Evolutionary conservation across 2,329 filamentous ascomycete species (phyloP), one percentile per base, ranked within the genome.

Genomic region (Phialophora chinensis): DNA sequence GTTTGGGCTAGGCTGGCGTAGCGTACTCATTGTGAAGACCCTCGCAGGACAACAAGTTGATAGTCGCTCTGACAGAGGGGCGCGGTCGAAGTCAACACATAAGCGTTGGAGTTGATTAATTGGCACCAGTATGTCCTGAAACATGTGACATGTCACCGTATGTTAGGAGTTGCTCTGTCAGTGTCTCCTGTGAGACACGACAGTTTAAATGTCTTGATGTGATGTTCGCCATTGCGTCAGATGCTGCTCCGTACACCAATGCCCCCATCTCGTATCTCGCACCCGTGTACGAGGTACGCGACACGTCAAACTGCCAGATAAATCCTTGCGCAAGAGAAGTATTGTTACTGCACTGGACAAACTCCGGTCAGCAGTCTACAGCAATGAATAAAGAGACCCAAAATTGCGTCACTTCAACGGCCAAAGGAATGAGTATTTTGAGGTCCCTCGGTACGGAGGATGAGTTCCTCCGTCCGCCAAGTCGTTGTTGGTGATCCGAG

Each of bases 211-310:
- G 17, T 44, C 38, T 44, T 17, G 38, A 44, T 44, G 17, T 44
- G 14, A 44, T 3, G 38, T 44, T 44, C 38, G 6, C 38, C 38
- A n/a, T 7, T 2, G 12, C 6, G 38, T 44, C 38, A 44, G 38
- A n/a, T n/a, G 38, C 6, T 20, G 38, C 38, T 44, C 38, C 38
- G 38, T 44, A 44, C 38, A 7, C 10, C 33, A n/a, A 4, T 8
- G 1, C 8, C 1, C 20, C n/a, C 8, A 3, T 12, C n/a, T 61
- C 59, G 59, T 61, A 61, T 54, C 49, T 61, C 59, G 59, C 8
- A 20, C 35, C 49, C 14, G 3, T 20, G 33, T 54, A 62, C 60
- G 60, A 62, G n/a, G 52, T 55, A 62, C 50, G 52, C 14, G 10
- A 44, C 11, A 25, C 27, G 31, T 11, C 38, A 60, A 60, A 60